These are phyloP conservation scores for Clohesyomyces aquaticus DNA, from an alignment of 495 filamentous ascomycete genomes.

Conservation along the genomic window DNA sequence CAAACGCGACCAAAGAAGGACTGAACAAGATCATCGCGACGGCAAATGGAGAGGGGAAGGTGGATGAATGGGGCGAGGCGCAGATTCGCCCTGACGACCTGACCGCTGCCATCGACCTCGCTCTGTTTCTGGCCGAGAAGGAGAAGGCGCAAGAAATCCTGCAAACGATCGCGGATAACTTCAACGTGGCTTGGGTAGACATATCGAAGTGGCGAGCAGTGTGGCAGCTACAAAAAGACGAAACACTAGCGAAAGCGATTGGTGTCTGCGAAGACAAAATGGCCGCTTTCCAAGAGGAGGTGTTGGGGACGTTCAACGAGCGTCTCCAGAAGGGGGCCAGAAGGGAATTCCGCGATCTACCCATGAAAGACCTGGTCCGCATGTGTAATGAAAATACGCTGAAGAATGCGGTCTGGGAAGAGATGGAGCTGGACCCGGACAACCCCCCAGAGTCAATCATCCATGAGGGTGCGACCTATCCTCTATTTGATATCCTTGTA, in stretches of 20 bases:
- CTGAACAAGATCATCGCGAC: conserved; percentile 25
- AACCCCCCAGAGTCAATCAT: conserved; percentile 36
- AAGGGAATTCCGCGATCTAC: conserved; percentile 19
- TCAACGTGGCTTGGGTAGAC: conserved; percentile 28
- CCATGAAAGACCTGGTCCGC: conserved; percentile 26
- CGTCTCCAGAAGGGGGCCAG: conserved; percentile 26
- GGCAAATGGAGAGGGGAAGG: conserved; percentile 24
- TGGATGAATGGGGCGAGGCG: conserved; percentile 21
- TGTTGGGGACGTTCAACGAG: conserved; percentile 27
- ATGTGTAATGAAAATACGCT: conserved; percentile 39
- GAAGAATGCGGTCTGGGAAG: conserved; percentile 39
- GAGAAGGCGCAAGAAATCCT: conserved; percentile 35
- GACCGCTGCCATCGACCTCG: conserved; percentile 34
- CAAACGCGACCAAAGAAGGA: conserved; percentile 25
- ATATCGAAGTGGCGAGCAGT: conserved; percentile 32
- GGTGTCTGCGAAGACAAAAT: conserved; percentile 32
- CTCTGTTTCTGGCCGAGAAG: conserved; percentile 21
- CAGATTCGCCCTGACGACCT: conserved; percentile 30
- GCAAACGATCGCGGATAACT: conserved; percentile 35
- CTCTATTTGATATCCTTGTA: no score
- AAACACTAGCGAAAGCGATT: conserved; percentile 21
- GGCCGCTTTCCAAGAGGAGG: conserved; percentile 27
- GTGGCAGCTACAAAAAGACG: conserved; percentile 30
- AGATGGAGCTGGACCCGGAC: conserved; percentile 36
- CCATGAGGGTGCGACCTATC: conserved; percentile 26